Evolutionary conservation across 257 asterid species (phyloP), one percentile per base, ranked within the genome.

Genomic region (Lycium barbarum): DNA sequence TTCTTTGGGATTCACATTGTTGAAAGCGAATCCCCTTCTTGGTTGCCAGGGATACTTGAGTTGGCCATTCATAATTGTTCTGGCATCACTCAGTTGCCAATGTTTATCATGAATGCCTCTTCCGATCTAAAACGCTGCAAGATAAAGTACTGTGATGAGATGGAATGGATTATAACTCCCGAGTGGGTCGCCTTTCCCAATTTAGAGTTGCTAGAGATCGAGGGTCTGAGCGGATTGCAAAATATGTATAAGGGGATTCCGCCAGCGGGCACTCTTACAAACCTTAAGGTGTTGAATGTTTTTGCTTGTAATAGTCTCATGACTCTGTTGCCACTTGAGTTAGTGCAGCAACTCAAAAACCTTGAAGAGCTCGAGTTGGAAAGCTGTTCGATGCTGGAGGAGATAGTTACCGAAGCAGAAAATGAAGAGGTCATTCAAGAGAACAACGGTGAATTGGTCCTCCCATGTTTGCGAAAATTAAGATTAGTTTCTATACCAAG

Each of bases 181-280:
- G 76, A 59, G 17, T 63, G 43, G 82, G 38, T 54, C 73, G 74
- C 80, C 10, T 88, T 86, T 20, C 73, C 87, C n/a, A 76, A 57
- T 74, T 66, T 88, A 58, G 87, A 85, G 87, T 57, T 63, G 73
- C 79, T 88, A 36, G 84, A 86, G 66, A 81, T 88, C 7, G 83
- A 84, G 45, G 84, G 86, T 26, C 17, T 88, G 86, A 65, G 79
- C 35, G 83, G 83, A 53, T 55, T 88, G 33, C 53, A 26, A 1
- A 49, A 51, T 57, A 40, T 88, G 14, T 86, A 72, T 53, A 83
- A 15, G 10, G 88, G 73, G 67, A 63, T 54, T 73, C 84, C 79
- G 57, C 47, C 36, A 74, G 83, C 81, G 4, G 43, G 86, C 4
- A 88, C 76, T 74, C 82, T 84, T 43, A 61, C 80, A 59, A 57